phyloP scores from a whole-genome alignment of 176 grass and related monocot species.

The Hyparrhenia diplandra region DNA sequence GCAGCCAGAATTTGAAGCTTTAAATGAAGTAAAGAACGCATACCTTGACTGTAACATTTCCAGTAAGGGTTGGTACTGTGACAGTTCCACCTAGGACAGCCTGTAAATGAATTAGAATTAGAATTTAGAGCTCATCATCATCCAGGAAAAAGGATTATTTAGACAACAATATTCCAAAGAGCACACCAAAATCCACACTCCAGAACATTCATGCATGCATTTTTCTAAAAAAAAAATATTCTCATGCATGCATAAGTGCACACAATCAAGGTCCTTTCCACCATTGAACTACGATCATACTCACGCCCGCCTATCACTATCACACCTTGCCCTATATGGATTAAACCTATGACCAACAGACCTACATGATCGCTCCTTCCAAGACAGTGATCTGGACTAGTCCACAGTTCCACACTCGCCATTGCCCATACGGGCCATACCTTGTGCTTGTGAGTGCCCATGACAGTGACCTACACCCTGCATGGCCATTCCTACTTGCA shows the following conservation, averaged over 20 bases:
- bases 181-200: background rate
- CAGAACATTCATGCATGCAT: background rate
- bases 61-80: constrained; percentile 76
- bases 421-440: background rate
- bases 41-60: constrained; percentile 90
- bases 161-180: background rate
- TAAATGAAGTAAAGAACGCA: background rate
- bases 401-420: background rate
- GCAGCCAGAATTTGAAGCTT: background rate
- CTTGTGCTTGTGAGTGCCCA: background rate
- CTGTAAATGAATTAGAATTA: constrained; percentile 45
- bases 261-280: background rate
- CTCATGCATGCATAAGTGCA: background rate
- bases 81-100: constrained; percentile 81
- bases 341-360: background rate
- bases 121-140: constrained; percentile 9
- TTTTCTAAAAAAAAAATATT: no score
- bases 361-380: background rate
- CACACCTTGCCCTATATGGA: background rate
- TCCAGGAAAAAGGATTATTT: background rate
- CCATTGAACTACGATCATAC: background rate
- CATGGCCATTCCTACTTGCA: background rate
- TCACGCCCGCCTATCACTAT: background rate
- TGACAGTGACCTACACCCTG: background rate
- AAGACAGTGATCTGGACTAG: background rate